Base-by-base conservation (phyloP, 1,139 yeast genomes). In the Nakaseomyces glabratus region DNA sequence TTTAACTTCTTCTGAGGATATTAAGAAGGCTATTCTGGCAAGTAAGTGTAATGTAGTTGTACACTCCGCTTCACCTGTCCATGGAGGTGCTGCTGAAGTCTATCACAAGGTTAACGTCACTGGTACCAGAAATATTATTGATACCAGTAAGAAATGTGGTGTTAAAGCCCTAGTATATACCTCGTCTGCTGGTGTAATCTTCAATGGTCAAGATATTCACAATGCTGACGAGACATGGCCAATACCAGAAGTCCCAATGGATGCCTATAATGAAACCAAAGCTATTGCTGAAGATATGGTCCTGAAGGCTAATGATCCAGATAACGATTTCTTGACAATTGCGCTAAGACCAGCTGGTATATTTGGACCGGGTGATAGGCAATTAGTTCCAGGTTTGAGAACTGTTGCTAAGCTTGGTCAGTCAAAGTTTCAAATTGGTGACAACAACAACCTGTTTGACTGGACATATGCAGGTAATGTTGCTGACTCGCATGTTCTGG, bases 391-490 rank as follows among this genome's bases (percentile, higher is more conserved):
- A 4, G 95, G 95, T 2, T 66, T 93, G 40, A 73, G 95, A 51
- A 71, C 72, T 12, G 95, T 86, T 33, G 90, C 95, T 2, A 70
- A 71, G 44, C 65, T 76, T 39, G 95, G 94, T 11, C 97, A 90
- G 58, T 81, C 90, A 22, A 82, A 81, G 58, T 85, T 84, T 59
- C 98, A 93, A 60, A 68, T 93, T 34, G 98, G 99, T 45, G 90
- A 84, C 57, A 93, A 93, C 60, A 76, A 82, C 57, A 90, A 90
- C 55, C 62, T 93, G 40, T 93, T 90, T 52, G 99, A 93, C 57
- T 86, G 95, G 81, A 86, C 97, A 0, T 93, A 86, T 52, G 98
- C 82, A n/a, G 97, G 96, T n/a, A 93, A 93, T 58, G 97, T 93
- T 15, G 98, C 98, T 0, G 94, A 86, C 61, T 80, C 96, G 4